These are phyloP conservation scores for Sugiyamaella qingdaonensis DNA, from an alignment of 805 yeast genomes.

Conservation along the genomic window DNA sequence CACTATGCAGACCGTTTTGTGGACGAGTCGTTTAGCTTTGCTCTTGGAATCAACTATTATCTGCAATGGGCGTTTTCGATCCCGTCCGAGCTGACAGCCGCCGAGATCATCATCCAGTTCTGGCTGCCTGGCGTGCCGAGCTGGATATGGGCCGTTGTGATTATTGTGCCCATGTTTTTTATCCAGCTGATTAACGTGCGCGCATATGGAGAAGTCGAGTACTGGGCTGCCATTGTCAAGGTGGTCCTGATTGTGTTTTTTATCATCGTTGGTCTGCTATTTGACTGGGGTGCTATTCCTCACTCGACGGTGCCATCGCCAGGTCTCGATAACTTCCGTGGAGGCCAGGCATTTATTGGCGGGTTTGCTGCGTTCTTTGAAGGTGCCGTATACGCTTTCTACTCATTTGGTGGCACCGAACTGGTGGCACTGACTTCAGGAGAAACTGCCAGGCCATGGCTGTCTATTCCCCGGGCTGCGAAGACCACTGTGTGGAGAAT, in stretches of 20 bases:
- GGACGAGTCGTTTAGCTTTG: constrained; percentile 55
- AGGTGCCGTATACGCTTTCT: constrained; percentile 51
- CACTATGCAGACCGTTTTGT: constrained; percentile 58
- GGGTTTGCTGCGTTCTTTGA: constrained; percentile 27
- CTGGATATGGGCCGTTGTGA: constrained; percentile 47
- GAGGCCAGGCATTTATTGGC: constrained; percentile 25
- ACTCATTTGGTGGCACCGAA: constrained; percentile 53
- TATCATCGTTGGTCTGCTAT: constrained; percentile 48
- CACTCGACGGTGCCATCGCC: constrained; percentile 49
- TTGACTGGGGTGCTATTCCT: constrained; percentile 52
- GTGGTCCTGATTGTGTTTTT: constrained; percentile 61
- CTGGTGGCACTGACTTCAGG: constrained; percentile 54
- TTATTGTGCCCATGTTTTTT: constrained; percentile 49
- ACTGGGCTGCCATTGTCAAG: constrained; percentile 62
- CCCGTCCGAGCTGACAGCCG: constrained; percentile 43
- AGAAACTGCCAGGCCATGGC: constrained; percentile 53
- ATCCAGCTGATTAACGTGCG: constrained; percentile 46
- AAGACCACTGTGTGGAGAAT: constrained; percentile 51
- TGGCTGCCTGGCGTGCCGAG: constrained; percentile 46
- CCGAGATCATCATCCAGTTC: constrained; percentile 39
- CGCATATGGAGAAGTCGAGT: constrained; percentile 54
- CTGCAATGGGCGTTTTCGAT: constrained; percentile 45
- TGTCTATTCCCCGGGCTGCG: constrained; percentile 53
- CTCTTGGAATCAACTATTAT: constrained; percentile 50
- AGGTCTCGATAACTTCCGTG: constrained; percentile 37